These are phyloP conservation scores for Solanum ahanhuiri DNA, from an alignment of 257 asterid species.

Conservation along the genomic window DNA sequence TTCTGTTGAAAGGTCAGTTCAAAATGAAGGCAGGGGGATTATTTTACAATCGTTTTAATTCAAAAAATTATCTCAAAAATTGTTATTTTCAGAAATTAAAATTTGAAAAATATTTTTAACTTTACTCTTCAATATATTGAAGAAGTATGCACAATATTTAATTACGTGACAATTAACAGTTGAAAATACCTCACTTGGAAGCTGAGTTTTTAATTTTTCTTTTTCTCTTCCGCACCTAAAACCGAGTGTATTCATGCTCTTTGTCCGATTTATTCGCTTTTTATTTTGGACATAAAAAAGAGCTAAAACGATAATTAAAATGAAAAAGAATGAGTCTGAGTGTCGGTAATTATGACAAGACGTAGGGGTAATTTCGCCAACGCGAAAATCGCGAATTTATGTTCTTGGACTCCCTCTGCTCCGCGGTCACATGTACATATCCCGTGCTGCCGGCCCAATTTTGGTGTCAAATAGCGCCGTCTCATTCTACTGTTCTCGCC, in stretches of 20 bases:
- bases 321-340: accelerated
- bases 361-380: constrained; percentile 12
- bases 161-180: neutral
- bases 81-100: neutral
- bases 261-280: neutral
- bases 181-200: neutral
- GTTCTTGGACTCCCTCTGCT: constrained; percentile 3
- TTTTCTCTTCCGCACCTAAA: neutral
- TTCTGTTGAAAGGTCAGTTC: constrained; percentile 26
- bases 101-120: too few species aligned
- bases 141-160: neutral
- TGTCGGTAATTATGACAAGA: neutral
- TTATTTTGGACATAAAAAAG: too few species aligned
- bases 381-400: neutral
- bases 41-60: neutral
- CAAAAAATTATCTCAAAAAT: neutral
- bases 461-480: constrained; percentile 37
- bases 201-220: neutral
- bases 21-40: constrained; percentile 6
- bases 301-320: neutral
- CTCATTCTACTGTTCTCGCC: constrained; percentile 26
- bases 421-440: constrained; percentile 23
- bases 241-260: neutral
- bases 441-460: constrained; percentile 41
- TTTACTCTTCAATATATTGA: neutral